Evolutionary conservation across 768 basidiomycete genomes (phyloP), one percentile per base, ranked within the genome.

Genomic region (Kondoa subrosea): DNA sequence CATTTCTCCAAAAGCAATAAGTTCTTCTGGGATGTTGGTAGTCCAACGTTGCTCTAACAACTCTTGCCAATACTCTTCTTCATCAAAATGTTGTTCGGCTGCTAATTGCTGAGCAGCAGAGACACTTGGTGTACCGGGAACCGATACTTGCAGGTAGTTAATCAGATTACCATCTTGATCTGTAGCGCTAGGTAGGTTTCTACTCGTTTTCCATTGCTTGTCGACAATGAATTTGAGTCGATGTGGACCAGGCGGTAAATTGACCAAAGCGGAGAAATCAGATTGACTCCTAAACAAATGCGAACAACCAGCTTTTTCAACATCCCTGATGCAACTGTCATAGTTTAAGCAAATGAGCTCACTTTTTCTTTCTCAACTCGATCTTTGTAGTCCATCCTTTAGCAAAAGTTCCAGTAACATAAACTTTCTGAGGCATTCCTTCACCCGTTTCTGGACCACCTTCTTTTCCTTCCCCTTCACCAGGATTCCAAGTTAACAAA

Each of bases 161-260:
- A 93, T 89, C 58, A 97, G 81, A 30, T 87, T 87, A 60, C 58
- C 93, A 65, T 80, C 79, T 73, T 91, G 88, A 75, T 96, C 91
- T 75, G 91, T 90, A 60, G 92, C 90, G 0, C 90, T 85, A 3
- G 88, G 87, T n/a, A 85, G 74, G 67, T 78, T 75, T 72, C 78
- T 78, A 15, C 79, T 79, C 65, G 79, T 83, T 69, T 86, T 83
- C 85, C 87, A 90, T 59, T 85, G 83, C 60, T 87, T 88, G 76
- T 97, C 93, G 69, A 97, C 88, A 71, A 96, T 83, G 81, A 95
- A 97, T 68, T 91, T 89, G 75, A 96, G 82, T 71, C 91, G 88
- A 75, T 96, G 91, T 0, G 91, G 91, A 17, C 93, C 93, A 0
- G 91, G 90, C 12, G 84, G 83, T 0, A 97, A 83, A 0, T 71